Conservation (phyloP, 768 basidiomycete genomes). For the Dentipellis fragilis region DNA sequence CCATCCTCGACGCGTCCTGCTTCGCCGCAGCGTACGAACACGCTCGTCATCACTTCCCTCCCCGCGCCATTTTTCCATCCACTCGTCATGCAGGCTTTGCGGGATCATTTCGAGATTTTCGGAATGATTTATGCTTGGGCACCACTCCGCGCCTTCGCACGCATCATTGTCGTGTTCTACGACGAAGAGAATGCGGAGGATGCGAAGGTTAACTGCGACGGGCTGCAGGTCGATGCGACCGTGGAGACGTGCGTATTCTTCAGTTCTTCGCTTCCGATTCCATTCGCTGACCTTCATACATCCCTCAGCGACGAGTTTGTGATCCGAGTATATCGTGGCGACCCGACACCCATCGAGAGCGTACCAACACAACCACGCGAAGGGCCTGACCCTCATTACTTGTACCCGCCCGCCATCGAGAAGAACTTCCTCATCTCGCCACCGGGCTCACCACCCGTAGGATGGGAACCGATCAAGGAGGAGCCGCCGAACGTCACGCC, state of each 20-base stretch:
- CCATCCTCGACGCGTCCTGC: background rate
- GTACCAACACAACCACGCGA: conserved; percentile 18
- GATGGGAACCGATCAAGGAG: conserved; percentile 89
- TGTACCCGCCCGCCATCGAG: conserved; percentile 70
- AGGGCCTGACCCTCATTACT: conserved; percentile 31
- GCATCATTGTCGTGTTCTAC: conserved; percentile 76
- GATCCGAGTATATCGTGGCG: conserved; percentile 65
- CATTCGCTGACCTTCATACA: background rate
- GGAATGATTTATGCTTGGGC: conserved; percentile 89
- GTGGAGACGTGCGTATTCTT: conserved; percentile 33
- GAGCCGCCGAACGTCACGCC: conserved; percentile 81
- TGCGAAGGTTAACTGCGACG: conserved; percentile 60
- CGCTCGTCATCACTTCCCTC: conserved; percentile 70
- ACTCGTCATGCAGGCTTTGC: conserved; percentile 52
- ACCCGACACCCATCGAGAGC: conserved; percentile 48
- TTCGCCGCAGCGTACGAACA: conserved; percentile 53
- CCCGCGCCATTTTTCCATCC: conserved; percentile 74
- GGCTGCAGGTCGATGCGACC: conserved; percentile 46
- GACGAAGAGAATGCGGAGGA: conserved; percentile 50
- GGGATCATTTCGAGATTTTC: conserved; percentile 61
- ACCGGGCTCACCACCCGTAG: conserved; percentile 93
- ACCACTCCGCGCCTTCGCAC: conserved; percentile 68
- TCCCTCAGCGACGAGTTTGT: conserved; percentile 34
- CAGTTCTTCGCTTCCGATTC: background rate
- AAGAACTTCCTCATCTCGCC: conserved; percentile 98